These are phyloP conservation scores for Penicillium sp. DNA, from an alignment of 2,329 filamentous ascomycete genomes.

Conservation along the genomic window DNA sequence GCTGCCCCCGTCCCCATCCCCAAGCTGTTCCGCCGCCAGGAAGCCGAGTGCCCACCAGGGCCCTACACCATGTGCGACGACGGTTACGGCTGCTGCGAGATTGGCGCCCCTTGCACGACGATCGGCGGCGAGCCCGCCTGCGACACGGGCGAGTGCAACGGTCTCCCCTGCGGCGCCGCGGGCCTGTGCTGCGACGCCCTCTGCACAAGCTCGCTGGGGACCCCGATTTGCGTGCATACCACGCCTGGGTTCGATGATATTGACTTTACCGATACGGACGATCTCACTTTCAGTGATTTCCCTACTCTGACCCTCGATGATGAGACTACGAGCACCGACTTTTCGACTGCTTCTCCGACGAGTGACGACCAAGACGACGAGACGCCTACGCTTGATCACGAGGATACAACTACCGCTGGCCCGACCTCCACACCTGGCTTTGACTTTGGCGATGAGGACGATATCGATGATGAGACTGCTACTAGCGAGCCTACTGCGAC, in stretches of 20 bases:
- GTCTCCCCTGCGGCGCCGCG: not conserved
- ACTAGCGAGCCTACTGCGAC: not conserved
- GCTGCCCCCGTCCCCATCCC: not conserved
- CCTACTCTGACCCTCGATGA: not conserved
- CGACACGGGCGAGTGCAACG: constrained; percentile 5
- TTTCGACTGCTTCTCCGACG: not conserved
- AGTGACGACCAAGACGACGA: not conserved
- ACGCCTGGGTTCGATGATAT: not conserved
- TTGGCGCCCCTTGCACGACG: constrained; percentile 9
- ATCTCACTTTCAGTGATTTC: not conserved
- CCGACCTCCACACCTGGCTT: not conserved
- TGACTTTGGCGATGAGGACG: not conserved
- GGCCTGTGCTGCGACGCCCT: constrained; percentile 4
- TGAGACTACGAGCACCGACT: not conserved
- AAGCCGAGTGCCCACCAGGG: constrained; percentile 4
- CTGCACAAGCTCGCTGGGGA: not conserved
- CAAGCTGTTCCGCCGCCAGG: constrained; percentile 6
- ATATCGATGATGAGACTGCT: not conserved
- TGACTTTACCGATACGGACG: not conserved
- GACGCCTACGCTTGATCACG: not conserved
- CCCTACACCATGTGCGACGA: constrained; percentile 1
- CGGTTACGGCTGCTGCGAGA: constrained; percentile 11
- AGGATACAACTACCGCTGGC: not conserved
- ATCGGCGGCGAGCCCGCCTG: constrained; percentile 9
- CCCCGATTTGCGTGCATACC: not conserved